Evolutionary conservation across 176 grass and related monocot species (phyloP).

Genomic region (Aegilops speltoides): DNA sequence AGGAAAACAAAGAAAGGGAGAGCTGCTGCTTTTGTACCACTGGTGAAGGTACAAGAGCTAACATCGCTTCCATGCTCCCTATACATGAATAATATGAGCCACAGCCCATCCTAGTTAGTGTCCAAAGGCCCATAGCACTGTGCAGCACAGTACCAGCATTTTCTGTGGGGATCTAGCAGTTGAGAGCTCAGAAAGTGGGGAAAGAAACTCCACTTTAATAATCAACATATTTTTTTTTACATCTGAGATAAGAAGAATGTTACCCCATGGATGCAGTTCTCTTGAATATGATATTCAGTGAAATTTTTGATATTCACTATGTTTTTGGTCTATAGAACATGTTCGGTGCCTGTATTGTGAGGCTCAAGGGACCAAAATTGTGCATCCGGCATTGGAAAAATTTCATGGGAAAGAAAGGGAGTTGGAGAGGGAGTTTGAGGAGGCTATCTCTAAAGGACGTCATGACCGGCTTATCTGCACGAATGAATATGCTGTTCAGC

Average conservation of each 20-base stretch:
- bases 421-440: not conserved
- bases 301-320: not conserved
- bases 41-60: not conserved
- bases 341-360: conserved; percentile 32
- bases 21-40: not conserved
- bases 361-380: conserved; percentile 1
- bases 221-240: not conserved
- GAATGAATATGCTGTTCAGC: not conserved
- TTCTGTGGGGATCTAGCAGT: not conserved
- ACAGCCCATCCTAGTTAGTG: not conserved
- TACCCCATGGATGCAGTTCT: not conserved
- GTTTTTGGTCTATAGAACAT: conserved; percentile 9
- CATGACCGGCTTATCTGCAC: not conserved
- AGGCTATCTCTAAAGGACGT: not conserved
- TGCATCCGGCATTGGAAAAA: not conserved
- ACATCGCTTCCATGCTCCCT: not conserved
- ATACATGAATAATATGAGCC: not conserved
- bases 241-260: not conserved
- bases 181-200: not conserved
- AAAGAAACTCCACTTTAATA: not conserved
- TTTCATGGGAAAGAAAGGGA: conserved; percentile 16
- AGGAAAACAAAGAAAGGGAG: not conserved
- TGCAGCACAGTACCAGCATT: not conserved
- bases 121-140: not conserved
- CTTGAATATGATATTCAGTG: not conserved